Conservation (phyloP, 345 rosid species). For the Arabidopsis suecica region DNA sequence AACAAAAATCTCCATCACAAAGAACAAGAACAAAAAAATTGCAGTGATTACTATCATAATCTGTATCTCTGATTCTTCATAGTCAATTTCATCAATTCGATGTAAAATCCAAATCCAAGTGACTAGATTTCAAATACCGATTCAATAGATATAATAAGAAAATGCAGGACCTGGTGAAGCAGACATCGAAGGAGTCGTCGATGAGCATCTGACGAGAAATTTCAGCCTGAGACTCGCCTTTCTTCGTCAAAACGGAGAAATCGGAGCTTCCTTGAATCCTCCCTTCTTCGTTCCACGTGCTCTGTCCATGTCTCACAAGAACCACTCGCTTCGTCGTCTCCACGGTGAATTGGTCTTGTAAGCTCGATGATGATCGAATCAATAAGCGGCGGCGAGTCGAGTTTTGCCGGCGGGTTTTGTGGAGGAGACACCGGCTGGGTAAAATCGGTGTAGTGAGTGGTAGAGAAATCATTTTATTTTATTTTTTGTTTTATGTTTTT, state of each 20-base stretch:
- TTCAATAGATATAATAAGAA: not conserved
- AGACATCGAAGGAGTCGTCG: constrained; percentile 73
- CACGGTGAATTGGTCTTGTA: constrained; percentile 42
- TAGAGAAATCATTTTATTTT: constrained; percentile 51
- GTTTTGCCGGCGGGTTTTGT: constrained; percentile 12
- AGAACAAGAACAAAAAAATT: not conserved
- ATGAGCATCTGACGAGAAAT: constrained; percentile 90
- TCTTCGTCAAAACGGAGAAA: constrained; percentile 79
- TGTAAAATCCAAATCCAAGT: constrained; percentile 16
- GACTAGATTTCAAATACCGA: not conserved
- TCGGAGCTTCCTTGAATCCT: constrained; percentile 96
- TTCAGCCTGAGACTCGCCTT: constrained; percentile 91
- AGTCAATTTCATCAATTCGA: not conserved
- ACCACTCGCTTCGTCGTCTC: constrained; percentile 77
- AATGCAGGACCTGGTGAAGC: constrained; percentile 71
- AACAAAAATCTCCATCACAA: not conserved
- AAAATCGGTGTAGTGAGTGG: constrained; percentile 41
- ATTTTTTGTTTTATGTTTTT: constrained; percentile 24
- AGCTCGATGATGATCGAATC: constrained; percentile 51
- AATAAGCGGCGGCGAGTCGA: constrained; percentile 22
- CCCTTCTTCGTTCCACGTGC: constrained; percentile 95
- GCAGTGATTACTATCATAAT: not conserved
- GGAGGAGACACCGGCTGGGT: constrained; percentile 44
- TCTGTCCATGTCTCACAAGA: constrained; percentile 95
- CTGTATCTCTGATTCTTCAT: not conserved